Conservation (phyloP, 768 basidiomycete species). For the Candolleomyces efflorescens region DNA sequence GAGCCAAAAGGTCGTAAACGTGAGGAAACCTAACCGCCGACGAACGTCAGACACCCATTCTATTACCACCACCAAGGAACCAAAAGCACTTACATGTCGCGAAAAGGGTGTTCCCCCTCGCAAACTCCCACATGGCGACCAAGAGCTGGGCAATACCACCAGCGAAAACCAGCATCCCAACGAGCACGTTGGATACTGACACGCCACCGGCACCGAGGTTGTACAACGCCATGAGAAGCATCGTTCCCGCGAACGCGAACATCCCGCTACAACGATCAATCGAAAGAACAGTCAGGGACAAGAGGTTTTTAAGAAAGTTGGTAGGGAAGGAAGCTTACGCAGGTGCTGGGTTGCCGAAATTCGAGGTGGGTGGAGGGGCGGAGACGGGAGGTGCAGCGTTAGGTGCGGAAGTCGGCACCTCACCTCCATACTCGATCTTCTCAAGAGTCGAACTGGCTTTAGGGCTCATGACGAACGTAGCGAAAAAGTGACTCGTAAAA, state of each 20-base stretch:
- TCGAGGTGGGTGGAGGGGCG: not conserved
- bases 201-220: slow-evolving; percentile 10
- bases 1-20: slow-evolving; percentile 10
- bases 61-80: not conserved
- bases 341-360: slow-evolving; percentile 7
- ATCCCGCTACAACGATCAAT: slow-evolving; percentile 4
- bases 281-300: not conserved
- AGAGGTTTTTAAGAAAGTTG: not conserved
- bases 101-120: slow-evolving; percentile 6
- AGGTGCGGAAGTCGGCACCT: not conserved
- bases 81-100: slow-evolving; percentile 5
- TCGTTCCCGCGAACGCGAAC: slow-evolving; percentile 10
- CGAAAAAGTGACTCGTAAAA: not conserved
- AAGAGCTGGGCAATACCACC: slow-evolving; percentile 7
- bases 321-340: not conserved
- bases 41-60: not conserved
- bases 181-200: slow-evolving; percentile 5
- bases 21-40: slow-evolving; percentile 5
- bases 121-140: slow-evolving; percentile 5
- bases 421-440: slow-evolving; percentile 5
- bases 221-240: slow-evolving; percentile 11
- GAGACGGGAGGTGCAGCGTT: not conserved
- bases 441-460: not conserved
- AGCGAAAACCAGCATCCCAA: slow-evolving; percentile 9
- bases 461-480: not conserved